Evolutionary conservation across 1,284 basidiomycete species (phyloP).

Genomic region (Prillingera fragicola): DNA sequence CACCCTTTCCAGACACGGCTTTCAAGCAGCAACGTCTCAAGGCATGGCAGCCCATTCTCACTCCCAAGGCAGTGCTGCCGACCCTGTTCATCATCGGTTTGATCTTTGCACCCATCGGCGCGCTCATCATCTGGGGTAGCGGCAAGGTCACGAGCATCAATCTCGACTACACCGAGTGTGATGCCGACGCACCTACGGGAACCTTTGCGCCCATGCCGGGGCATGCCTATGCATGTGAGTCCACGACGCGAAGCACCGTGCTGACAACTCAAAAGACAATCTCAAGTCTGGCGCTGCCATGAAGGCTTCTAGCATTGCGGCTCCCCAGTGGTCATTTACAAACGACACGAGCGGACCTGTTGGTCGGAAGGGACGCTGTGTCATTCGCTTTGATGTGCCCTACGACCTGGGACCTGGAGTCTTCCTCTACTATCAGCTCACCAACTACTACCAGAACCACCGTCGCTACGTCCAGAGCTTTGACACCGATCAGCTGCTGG

Average conservation of each 20-base stretch:
- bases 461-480: constrained; percentile 93
- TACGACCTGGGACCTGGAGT: constrained; percentile 68
- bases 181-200: constrained; percentile 55
- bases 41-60: constrained; percentile 99
- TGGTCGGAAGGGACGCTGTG: constrained; percentile 58
- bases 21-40: constrained; percentile 99
- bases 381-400: constrained; percentile 76
- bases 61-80: constrained; percentile 92
- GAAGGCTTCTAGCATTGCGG: constrained; percentile 50
- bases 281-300: constrained; percentile 53
- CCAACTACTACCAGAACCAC: constrained; percentile 98
- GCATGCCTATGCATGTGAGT: constrained; percentile 64
- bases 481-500: constrained; percentile 77
- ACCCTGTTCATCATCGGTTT: constrained; percentile 92
- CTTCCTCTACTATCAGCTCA: constrained; percentile 94
- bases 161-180: constrained; percentile 92
- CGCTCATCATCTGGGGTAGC: constrained; percentile 83
- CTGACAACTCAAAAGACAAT: constrained; percentile 38
- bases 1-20: constrained; percentile 80
- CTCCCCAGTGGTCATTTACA: constrained; percentile 65
- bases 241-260: background rate
- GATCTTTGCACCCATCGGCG: constrained; percentile 94
- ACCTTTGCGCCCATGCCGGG: constrained; percentile 59
- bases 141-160: constrained; percentile 85
- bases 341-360: constrained; percentile 50